phyloP scores from a whole-genome alignment of 2,329 filamentous ascomycete genomes.

The Teratosphaeria pseudoeucalypti region DNA sequence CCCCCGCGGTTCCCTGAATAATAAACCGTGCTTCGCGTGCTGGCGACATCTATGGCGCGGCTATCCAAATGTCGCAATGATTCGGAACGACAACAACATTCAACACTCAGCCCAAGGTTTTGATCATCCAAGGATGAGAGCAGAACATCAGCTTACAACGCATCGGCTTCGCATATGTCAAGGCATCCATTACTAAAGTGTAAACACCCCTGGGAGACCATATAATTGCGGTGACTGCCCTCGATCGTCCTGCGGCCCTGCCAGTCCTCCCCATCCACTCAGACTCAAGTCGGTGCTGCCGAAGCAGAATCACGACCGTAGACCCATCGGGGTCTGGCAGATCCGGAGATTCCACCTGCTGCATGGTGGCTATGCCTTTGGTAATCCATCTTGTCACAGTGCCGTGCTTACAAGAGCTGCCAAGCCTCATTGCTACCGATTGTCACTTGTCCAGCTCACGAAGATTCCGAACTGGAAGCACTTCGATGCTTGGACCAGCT shows the following conservation, averaged over 20 bases:
- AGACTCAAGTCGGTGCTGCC: not conserved
- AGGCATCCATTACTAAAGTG: not conserved
- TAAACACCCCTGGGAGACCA: not conserved
- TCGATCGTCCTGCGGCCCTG: not conserved
- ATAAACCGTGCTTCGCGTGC: too few relatives aligned
- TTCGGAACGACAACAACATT: too few relatives aligned
- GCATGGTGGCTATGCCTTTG: not conserved
- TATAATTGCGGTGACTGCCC: not conserved
- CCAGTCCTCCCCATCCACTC: not conserved
- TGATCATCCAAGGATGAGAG: not conserved
- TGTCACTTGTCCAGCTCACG: not conserved
- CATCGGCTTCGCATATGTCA: not conserved
- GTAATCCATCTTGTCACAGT: not conserved
- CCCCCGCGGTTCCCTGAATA: too few relatives aligned
- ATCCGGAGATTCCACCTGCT: not conserved
- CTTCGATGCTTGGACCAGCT: not conserved
- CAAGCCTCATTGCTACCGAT: not conserved
- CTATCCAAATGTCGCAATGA: too few relatives aligned
- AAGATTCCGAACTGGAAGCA: not conserved
- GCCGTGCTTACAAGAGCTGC: not conserved
- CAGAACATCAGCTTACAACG: not conserved
- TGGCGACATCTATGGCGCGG: too few relatives aligned
- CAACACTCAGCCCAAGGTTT: too few relatives aligned
- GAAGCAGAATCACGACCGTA: not conserved
- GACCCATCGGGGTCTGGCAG: not conserved